Evolutionary conservation across 2,329 filamentous ascomycete genomes (phyloP), one percentile per base, ranked within the genome.

Genomic region (Scedosporium dehoogii): DNA sequence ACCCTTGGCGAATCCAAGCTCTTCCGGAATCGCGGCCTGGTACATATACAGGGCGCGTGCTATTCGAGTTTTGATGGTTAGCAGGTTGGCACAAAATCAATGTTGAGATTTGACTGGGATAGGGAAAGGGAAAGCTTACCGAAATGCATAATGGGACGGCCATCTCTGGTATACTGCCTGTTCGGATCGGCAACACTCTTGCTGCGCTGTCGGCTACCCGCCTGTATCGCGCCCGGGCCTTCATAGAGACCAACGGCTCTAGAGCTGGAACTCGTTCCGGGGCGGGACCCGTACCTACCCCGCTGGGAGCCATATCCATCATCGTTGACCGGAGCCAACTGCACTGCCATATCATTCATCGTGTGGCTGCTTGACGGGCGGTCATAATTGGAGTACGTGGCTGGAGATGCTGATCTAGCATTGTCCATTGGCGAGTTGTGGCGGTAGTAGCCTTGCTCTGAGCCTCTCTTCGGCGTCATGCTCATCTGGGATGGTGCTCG

Each of bases 1-100:
- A 58, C 92, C 92, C 78, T 99, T 99, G 57, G 82, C 81, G 74
- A 99, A 99, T 14, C 89, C 89, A 21, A 99, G 79, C 75, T 99
- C 96, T 72, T 97, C 94, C 0, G 93, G 91, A 63, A 99, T 99
- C 23, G 92, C 93, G 2, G 94, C 92, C 70, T 89, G 86, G 74
- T 99, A 99, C 78, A 91, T 86, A 75, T 97, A 99, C 79, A 97
- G 82, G 27, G 94, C 93, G 51, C 93, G 90, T 62, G 94, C 94
- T 97, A 69, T 58, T 46, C 65, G 27, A 44, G 25, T 25, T 10
- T 53, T 23, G 44, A 33, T n/a, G n/a, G 38, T 33, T 38, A 42
- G 25, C 25, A 51, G 14, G 18, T 5, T 25, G 27, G 27, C 23
- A 16, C 10, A 6, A 3, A 27, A 18, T 27, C 44, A 18, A 12